Evolutionary conservation across 176 grass and related monocot genomes (phyloP).

Genomic region (Pontederia paniculata): DNA sequence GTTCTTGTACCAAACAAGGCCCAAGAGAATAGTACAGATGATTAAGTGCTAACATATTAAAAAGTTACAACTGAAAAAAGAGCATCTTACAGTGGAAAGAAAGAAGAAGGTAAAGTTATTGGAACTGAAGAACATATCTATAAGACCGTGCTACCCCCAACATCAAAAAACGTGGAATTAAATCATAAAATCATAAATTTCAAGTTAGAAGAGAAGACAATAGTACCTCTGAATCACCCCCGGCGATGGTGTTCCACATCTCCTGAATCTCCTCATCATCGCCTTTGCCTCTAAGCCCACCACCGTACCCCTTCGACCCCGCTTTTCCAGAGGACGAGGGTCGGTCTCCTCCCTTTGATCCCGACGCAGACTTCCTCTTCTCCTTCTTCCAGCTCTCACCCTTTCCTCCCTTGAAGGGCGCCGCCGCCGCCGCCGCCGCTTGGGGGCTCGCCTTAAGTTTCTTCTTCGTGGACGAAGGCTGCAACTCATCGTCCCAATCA

Average conservation of each 20-base stretch:
- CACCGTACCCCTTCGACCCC: slow-evolving; percentile 12
- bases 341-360: slow-evolving; percentile 25
- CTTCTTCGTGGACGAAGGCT: slow-evolving; percentile 9
- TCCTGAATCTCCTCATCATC: slow-evolving; percentile 59
- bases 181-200: neutral
- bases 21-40: too few relatives aligned
- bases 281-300: slow-evolving; percentile 19
- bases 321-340: slow-evolving; percentile 23
- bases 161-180: neutral
- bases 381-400: slow-evolving; percentile 21
- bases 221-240: slow-evolving; percentile 62
- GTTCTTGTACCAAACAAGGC: too few relatives aligned
- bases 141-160: too few relatives aligned
- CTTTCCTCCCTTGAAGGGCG: slow-evolving; percentile 16
- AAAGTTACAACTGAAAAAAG: too few relatives aligned
- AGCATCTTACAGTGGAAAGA: too few relatives aligned
- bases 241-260: slow-evolving; percentile 82
- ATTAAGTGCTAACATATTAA: too few relatives aligned
- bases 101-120: too few relatives aligned
- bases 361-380: slow-evolving; percentile 16
- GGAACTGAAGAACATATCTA: too few relatives aligned
- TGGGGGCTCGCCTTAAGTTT: slow-evolving; percentile 36
- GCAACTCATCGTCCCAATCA: slow-evolving; percentile 38
- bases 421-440: neutral
- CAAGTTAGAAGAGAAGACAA: neutral